Percentiles rank a stretch among this genome's conserved stretches.
These are phyloP conservation scores for Penicillium sp. DNA, from an alignment of 2,329 filamentous ascomycete species.

Conservation along the genomic window DNA sequence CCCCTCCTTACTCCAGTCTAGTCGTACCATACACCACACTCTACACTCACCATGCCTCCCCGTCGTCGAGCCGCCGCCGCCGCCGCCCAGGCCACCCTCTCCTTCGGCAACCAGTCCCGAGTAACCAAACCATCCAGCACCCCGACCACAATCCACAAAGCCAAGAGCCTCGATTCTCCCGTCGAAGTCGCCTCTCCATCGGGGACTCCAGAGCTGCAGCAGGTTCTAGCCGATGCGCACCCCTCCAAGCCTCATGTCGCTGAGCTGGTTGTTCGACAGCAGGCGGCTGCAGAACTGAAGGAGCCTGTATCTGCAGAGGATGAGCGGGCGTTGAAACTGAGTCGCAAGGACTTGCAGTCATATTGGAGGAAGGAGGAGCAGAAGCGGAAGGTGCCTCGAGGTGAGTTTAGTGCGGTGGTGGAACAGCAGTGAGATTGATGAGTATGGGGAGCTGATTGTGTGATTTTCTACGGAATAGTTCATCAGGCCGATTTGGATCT, in stretches of 20 bases:
- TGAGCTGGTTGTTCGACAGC: conserved; percentile 52
- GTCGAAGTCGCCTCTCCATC: conserved; percentile 39
- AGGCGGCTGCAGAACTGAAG: conserved; percentile 53
- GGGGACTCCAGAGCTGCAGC: conserved; percentile 37
- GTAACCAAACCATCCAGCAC: conserved; percentile 62
- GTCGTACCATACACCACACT: neutral
- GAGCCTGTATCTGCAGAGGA: conserved; percentile 45
- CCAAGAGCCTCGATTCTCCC: conserved; percentile 41
- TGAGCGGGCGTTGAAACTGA: conserved; percentile 65
- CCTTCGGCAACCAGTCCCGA: conserved; percentile 63
- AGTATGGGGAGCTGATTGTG: neutral
- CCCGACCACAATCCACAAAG: conserved; percentile 40
- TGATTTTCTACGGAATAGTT: conserved; percentile 51
- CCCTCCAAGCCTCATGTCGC: conserved; percentile 41
- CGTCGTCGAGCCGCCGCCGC: conserved; percentile 45
- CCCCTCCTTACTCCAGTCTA: neutral
- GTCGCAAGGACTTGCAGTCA: conserved; percentile 70
- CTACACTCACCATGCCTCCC: conserved; percentile 46
- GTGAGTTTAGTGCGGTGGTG: conserved; percentile 37
- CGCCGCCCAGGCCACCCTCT: conserved; percentile 64
- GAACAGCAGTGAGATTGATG: neutral
- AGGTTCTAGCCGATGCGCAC: conserved; percentile 33
- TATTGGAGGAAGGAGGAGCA: conserved; percentile 81
- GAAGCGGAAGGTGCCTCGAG: conserved; percentile 67
- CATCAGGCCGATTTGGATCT: conserved; percentile 76